Evolutionary conservation across 192 early-diverging fungal species (phyloP), one percentile per base, ranked within the genome.

Genomic region (Dissophora ornata): DNA sequence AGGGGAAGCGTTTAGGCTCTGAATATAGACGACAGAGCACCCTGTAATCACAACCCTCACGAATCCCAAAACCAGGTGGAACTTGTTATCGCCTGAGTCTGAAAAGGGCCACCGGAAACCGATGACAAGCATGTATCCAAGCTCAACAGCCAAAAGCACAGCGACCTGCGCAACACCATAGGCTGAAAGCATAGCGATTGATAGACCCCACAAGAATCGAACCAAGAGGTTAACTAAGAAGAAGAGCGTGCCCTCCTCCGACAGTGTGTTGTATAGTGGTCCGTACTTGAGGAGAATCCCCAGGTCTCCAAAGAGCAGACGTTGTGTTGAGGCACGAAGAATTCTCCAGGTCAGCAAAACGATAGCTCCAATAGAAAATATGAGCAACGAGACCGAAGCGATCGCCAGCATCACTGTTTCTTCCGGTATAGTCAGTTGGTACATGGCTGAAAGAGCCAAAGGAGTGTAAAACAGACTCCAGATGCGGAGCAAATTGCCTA

Each of bases 141-240:
- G 32, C 48, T 85, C 84, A 15, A 79, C 42, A 11, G 75, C 22
- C 32, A 85, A 47, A 2, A 81, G 42, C 11, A 83, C 74, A 9
- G 77, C 55, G 11, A 80, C 66, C 41, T 85, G 84, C n/a, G 84
- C 79, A 24, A 82, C 21, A 10, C 84, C 80, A 58, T 79, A 80
- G 1, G 79, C 33, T 9, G 83, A 81, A 32, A 83, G 57, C 57
- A 83, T 67, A 4, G 80, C 78, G 16, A 81, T 49, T 44, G 81
- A 67, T 0, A 71, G 56, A 12, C 71, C 80, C 52, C 79, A 62
- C 16, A 85, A 48, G 10, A 81, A 68, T 45, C 79, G 79, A 32
- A 65, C 59, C 12, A 81, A 40, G 4, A 79, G 54, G 1, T 46
- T 67, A 16, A 80, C 56, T 1, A 81, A 60, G 36, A 84, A 81